These are phyloP conservation scores for Alternaria longipes DNA, from an alignment of 2,329 filamentous ascomycete species.

Conservation along the genomic window DNA sequence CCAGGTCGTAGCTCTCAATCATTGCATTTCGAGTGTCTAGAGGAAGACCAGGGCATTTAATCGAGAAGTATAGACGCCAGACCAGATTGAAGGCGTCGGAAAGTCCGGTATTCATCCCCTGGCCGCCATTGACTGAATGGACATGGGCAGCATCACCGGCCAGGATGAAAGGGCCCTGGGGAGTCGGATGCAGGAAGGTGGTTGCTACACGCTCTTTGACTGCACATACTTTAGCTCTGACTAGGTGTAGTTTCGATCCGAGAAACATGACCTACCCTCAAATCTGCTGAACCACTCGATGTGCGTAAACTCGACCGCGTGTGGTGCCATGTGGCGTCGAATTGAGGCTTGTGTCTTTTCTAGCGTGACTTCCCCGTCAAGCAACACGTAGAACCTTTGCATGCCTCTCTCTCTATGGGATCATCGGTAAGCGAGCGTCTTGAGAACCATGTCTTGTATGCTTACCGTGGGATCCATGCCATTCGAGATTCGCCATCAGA, in stretches of 20 bases:
- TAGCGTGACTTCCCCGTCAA: slow-evolving; percentile 58
- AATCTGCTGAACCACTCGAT: slow-evolving; percentile 64
- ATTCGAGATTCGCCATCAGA: slow-evolving; percentile 58
- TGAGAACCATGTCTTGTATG: not conserved
- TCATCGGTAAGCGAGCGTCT: not conserved
- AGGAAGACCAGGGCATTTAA: slow-evolving; percentile 8
- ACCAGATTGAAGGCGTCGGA: slow-evolving; percentile 29
- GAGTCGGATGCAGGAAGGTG: slow-evolving; percentile 22
- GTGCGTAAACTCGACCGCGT: slow-evolving; percentile 55
- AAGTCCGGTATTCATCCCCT: slow-evolving; percentile 35
- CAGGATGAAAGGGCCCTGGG: slow-evolving; percentile 25
- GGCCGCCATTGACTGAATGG: slow-evolving; percentile 34
- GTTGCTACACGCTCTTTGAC: slow-evolving; percentile 32
- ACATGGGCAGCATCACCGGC: slow-evolving; percentile 34
- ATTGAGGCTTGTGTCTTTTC: slow-evolving; percentile 55
- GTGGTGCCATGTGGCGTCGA: slow-evolving; percentile 56
- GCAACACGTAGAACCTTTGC: slow-evolving; percentile 59
- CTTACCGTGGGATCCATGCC: slow-evolving; percentile 58
- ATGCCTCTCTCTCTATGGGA: slow-evolving; percentile 54
- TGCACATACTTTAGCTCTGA: not conserved
- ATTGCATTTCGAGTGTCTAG: not conserved
- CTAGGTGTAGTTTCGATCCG: no score
- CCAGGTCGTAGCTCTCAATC: slow-evolving; percentile 57
- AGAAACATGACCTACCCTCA: slow-evolving; percentile 46
- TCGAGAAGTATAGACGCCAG: slow-evolving; percentile 24